phyloP scores from a whole-genome alignment of 2,329 filamentous ascomycete genomes.

The Neocucurbitaria cava region DNA sequence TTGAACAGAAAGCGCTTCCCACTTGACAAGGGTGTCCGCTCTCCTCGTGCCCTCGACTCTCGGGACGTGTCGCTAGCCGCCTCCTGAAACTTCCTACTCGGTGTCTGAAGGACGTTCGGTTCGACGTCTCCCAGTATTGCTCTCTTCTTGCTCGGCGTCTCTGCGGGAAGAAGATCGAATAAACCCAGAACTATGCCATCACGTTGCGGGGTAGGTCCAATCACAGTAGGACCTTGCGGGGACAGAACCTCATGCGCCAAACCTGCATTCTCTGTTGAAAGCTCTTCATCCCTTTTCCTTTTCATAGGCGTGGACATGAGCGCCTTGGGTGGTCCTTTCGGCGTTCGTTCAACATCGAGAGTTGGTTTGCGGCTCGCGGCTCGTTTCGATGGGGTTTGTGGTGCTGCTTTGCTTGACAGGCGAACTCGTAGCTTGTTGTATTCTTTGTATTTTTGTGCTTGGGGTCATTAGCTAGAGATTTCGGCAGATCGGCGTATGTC shows the following conservation, averaged over 20 bases:
- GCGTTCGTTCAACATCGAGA: constrained; percentile 33
- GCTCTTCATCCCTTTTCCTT: constrained; percentile 36
- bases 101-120: constrained; percentile 47
- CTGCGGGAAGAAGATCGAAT: constrained; percentile 73
- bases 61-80: constrained; percentile 35
- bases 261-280: constrained; percentile 16
- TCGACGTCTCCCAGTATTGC: constrained; percentile 39
- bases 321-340: constrained; percentile 29
- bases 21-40: constrained; percentile 59
- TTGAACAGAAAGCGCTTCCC: constrained; percentile 69
- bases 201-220: constrained; percentile 81
- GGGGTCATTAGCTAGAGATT: constrained; percentile 15
- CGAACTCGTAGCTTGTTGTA: constrained; percentile 68
- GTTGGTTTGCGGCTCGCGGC: constrained; percentile 25
- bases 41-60: constrained; percentile 39
- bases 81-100: constrained; percentile 42
- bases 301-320: constrained; percentile 38
- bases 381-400: constrained; percentile 44
- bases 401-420: constrained; percentile 33
- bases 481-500: neutral
- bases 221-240: constrained; percentile 45
- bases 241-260: constrained; percentile 29
- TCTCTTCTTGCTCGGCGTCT: constrained; percentile 49
- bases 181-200: constrained; percentile 79
- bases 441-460: constrained; percentile 77